Base-by-base conservation (phyloP, 257 asterid species). In the Scutellaria minor region DNA sequence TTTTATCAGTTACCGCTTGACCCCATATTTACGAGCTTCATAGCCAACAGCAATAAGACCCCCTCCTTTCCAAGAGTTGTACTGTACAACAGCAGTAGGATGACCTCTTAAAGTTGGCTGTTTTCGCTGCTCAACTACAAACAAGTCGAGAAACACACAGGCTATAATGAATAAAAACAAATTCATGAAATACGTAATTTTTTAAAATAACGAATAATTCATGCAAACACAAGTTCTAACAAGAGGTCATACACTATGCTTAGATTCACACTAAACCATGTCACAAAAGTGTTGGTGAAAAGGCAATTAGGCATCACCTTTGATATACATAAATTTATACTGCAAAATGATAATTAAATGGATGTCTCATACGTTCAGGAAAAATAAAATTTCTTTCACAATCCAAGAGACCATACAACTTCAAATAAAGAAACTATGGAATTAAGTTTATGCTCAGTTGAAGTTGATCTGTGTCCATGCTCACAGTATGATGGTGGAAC, bases 11-110 rank as follows among this genome's bases (percentile, higher is more conserved):
- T 79, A 91, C 98, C 98, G 85, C 75, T 88, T 94, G 70, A 94
- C 98, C 42, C 97, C 98, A 69, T 58, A 83, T 56, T 74, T 81
- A 70, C 98, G 96, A 78, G 98, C 97, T 77, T 94, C 98, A 67
- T 94, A 94, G 71, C 96, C 88, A 42, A 91, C 98, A 20, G 98
- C 97, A 76, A 93, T 94, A 73, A 91, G 93, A 42, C 86, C 97
- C 51, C 98, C 98, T 55, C 98, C 98, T 83, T 91, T 81, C 98
- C 98, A 91, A 56, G 94, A 77, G 72, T 91, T 94, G 81, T 94
- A 94, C 83, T 94, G 98, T 45, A 94, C 98, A 46, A 94, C 98
- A 40, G 98, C 97, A 79, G 97, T 80, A 31, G 98, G 98, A n/a
- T 70, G 88, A 46, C 97, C 96, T 83, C 89, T 88, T 83, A 94